A percentile compares a stretch with the other conserved stretches of the same genome.
These are phyloP conservation scores for Cercospora sp. DNA, from an alignment of 2,329 filamentous ascomycete genomes.

Conservation along the genomic window DNA sequence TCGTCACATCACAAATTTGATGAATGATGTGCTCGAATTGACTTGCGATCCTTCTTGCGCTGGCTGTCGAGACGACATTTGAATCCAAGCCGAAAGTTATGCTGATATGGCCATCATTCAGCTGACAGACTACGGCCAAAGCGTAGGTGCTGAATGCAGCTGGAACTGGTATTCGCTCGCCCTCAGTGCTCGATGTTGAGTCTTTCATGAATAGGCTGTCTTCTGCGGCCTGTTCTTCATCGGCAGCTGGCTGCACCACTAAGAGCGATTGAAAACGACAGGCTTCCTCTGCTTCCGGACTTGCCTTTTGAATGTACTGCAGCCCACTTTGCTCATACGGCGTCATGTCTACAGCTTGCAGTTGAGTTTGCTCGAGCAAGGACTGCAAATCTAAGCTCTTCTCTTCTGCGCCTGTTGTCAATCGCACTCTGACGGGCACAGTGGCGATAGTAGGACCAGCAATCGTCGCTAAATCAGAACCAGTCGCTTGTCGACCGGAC, in stretches of 20 bases:
- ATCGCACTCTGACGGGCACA: not conserved
- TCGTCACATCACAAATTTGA: not conserved
- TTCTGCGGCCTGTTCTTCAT: not conserved
- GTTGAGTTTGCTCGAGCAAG: not conserved
- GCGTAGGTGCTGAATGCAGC: not conserved
- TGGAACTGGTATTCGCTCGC: not conserved
- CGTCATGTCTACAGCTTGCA: constrained; percentile 13
- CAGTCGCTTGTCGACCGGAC: not conserved
- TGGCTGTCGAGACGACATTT: not conserved
- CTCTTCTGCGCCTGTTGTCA: not conserved
- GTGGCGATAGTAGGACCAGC: not conserved
- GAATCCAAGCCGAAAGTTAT: not conserved
- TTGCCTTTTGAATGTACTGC: not conserved
- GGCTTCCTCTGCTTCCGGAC: constrained; percentile 36
- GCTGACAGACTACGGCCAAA: not conserved
- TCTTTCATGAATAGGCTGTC: not conserved
- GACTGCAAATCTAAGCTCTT: not conserved
- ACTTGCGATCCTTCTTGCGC: not conserved
- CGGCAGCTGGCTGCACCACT: constrained; percentile 43
- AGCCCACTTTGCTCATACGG: constrained; percentile 20
- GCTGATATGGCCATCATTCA: not conserved
- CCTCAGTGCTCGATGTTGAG: not conserved
- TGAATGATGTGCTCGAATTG: not conserved
- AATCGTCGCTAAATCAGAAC: not conserved
- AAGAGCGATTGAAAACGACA: constrained; percentile 59